Evolutionary conservation across 2,329 filamentous ascomycete genomes (phyloP).

Genomic region (Stachybotrys chartarum): DNA sequence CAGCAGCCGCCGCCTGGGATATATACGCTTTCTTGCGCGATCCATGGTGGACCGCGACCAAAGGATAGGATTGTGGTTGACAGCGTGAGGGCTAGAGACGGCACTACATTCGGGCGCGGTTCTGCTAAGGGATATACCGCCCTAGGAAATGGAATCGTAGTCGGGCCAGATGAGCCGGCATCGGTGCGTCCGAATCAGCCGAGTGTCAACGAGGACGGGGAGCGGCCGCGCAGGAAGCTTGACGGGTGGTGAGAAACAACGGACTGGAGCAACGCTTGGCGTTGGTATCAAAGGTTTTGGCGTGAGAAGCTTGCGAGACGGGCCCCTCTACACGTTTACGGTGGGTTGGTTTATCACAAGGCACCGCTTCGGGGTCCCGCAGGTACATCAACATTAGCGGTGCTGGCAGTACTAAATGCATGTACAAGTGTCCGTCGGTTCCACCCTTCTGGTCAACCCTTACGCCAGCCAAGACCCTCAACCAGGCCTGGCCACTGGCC

Average conservation of each 20-base stretch:
- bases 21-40: conserved; percentile 54
- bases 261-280: not conserved
- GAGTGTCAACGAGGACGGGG: conserved; percentile 14
- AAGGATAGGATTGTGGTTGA: conserved; percentile 16
- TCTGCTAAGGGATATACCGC: conserved; percentile 35
- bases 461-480: not conserved
- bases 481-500: not conserved
- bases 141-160: conserved; percentile 25
- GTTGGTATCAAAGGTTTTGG: not conserved
- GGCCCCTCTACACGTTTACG: not conserved
- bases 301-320: not conserved
- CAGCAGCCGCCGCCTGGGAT: conserved; percentile 13
- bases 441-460: not conserved
- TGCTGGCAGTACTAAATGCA: too few relatives aligned
- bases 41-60: conserved; percentile 45
- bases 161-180: conserved; percentile 29
- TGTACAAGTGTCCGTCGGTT: too few relatives aligned
- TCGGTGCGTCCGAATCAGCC: conserved; percentile 26
- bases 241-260: not conserved
- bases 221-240: conserved; percentile 5
- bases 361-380: too few relatives aligned
- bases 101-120: conserved; percentile 40
- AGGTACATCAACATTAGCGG: too few relatives aligned
- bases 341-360: too few relatives aligned
- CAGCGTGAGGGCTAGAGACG: conserved; percentile 12